Evolutionary conservation across 352 stramenopile genomes (phyloP).

Genomic region (Peronospora farinosa): DNA sequence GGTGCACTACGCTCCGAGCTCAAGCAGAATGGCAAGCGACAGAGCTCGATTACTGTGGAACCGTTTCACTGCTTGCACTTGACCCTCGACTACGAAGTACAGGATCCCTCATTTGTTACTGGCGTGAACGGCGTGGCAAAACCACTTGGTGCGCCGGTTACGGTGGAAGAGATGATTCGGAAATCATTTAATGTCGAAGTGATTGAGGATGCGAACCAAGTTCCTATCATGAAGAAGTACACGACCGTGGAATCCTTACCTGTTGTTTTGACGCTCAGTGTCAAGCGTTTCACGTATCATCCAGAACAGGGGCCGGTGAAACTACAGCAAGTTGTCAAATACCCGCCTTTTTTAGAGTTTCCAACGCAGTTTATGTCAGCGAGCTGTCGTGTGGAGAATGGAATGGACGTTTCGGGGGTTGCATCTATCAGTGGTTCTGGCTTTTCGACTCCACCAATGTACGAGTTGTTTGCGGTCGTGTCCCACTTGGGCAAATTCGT

Average conservation of each 20-base stretch:
- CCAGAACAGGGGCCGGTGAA: constrained; percentile 71
- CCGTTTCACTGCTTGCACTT: constrained; percentile 83
- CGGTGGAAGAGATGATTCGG: constrained; percentile 69
- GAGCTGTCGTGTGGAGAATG: constrained; percentile 54
- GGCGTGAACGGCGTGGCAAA: constrained; percentile 37
- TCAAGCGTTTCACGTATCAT: constrained; percentile 85
- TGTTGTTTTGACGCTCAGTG: constrained; percentile 71
- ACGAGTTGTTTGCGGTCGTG: constrained; percentile 81
- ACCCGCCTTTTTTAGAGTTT: constrained; percentile 65
- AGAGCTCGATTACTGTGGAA: constrained; percentile 80
- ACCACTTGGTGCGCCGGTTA: constrained; percentile 33
- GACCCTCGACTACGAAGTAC: constrained; percentile 59
- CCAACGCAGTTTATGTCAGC: constrained; percentile 58
- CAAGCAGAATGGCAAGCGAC: constrained; percentile 62
- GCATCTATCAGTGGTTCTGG: constrained; percentile 16
- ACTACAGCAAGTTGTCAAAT: constrained; percentile 80
- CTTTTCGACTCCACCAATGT: constrained; percentile 45
- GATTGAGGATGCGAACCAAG: constrained; percentile 50
- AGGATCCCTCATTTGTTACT: constrained; percentile 29
- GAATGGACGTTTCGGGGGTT: constrained; percentile 15
- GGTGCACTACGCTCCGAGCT: constrained; percentile 70
- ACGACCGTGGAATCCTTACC: constrained; percentile 69
- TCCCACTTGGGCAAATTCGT: constrained; percentile 78
- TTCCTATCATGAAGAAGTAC: constrained; percentile 60
- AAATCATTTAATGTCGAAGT: constrained; percentile 69